These are phyloP conservation scores for Saksenaea vasiformis DNA, from an alignment of 371 early-diverging fungal species.

Conservation along the genomic window DNA sequence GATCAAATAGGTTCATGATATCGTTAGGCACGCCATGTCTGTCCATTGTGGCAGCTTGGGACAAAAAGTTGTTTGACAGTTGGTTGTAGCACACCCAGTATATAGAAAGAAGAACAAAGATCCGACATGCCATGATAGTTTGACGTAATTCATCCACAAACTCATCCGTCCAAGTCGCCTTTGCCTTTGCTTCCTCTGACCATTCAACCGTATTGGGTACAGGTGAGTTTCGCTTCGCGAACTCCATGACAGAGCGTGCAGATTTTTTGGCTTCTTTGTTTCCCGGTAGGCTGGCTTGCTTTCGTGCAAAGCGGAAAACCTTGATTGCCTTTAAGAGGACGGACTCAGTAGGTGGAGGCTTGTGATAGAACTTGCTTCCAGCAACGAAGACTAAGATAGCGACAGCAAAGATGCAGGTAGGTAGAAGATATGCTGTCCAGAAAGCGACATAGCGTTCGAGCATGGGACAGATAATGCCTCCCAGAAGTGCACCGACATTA, in stretches of 20 bases:
- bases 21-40: slow-evolving; percentile 51
- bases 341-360: slow-evolving; percentile 57
- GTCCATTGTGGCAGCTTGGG: slow-evolving; percentile 66
- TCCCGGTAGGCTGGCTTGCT: slow-evolving; percentile 33
- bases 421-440: slow-evolving; percentile 64
- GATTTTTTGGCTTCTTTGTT: slow-evolving; percentile 29
- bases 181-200: slow-evolving; percentile 41
- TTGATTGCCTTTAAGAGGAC: slow-evolving; percentile 55
- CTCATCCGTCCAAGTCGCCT: slow-evolving; percentile 56
- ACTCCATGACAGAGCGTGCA: slow-evolving; percentile 39
- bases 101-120: slow-evolving; percentile 66
- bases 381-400: slow-evolving; percentile 59
- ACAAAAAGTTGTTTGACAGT: slow-evolving; percentile 69
- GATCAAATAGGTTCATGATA: slow-evolving; percentile 68
- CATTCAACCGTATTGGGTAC: slow-evolving; percentile 43
- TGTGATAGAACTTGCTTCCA: slow-evolving; percentile 58
- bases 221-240: slow-evolving; percentile 53
- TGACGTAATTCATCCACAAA: slow-evolving; percentile 68
- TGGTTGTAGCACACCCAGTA: slow-evolving; percentile 80
- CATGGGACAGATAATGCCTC: slow-evolving; percentile 60
- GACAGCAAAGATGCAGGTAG: slow-evolving; percentile 64
- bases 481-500: slow-evolving; percentile 73
- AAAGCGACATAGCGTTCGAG: slow-evolving; percentile 39
- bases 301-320: slow-evolving; percentile 45
- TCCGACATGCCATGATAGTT: slow-evolving; percentile 67